A percentile compares a stretch with the other conserved stretches of the same genome.
Evolutionary conservation across 441 rosid genomes (phyloP).

Genomic region (Isatis lusitanica): DNA sequence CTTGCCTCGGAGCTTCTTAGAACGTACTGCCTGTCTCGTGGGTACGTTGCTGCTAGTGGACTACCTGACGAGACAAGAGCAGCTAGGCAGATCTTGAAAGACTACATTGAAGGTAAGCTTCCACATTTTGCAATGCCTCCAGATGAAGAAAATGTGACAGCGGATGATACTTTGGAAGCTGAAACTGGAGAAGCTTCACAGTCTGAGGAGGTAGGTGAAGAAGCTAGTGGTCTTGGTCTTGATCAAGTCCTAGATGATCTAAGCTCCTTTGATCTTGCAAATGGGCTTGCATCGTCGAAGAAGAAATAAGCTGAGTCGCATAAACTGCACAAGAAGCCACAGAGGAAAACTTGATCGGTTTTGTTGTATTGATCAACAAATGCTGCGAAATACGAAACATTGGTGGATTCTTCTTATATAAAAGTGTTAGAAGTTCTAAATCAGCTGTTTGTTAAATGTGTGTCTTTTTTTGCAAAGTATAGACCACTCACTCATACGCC

Average conservation of each 20-base stretch:
- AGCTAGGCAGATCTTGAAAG: slow-evolving; percentile 82
- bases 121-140: slow-evolving; percentile 82
- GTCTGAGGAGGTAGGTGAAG: slow-evolving; percentile 34
- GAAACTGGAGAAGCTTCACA: slow-evolving; percentile 43
- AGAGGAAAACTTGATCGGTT: slow-evolving; percentile 60
- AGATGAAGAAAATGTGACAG: slow-evolving; percentile 30
- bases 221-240: slow-evolving; percentile 41
- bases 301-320: slow-evolving; percentile 55
- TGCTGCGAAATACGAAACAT: slow-evolving; percentile 31
- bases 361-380: slow-evolving; percentile 35
- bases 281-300: slow-evolving; percentile 54
- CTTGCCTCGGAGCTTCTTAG: slow-evolving; percentile 69
- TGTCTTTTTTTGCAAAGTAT: neutral
- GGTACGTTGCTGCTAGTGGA: slow-evolving; percentile 85
- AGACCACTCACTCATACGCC: neutral
- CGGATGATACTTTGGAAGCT: slow-evolving; percentile 23
- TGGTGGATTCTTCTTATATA: slow-evolving; percentile 37
- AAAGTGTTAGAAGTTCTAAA: neutral
- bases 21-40: slow-evolving; percentile 79
- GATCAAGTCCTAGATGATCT: slow-evolving; percentile 70
- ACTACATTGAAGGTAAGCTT: slow-evolving; percentile 79
- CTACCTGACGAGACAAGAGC: slow-evolving; percentile 91
- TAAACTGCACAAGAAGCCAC: slow-evolving; percentile 77
- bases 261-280: slow-evolving; percentile 67
- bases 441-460: neutral